A percentile compares a stretch with the other conserved stretches of the same genome.
Conservation (phyloP, 106 monocot species). For the Vanilla planifolia region DNA sequence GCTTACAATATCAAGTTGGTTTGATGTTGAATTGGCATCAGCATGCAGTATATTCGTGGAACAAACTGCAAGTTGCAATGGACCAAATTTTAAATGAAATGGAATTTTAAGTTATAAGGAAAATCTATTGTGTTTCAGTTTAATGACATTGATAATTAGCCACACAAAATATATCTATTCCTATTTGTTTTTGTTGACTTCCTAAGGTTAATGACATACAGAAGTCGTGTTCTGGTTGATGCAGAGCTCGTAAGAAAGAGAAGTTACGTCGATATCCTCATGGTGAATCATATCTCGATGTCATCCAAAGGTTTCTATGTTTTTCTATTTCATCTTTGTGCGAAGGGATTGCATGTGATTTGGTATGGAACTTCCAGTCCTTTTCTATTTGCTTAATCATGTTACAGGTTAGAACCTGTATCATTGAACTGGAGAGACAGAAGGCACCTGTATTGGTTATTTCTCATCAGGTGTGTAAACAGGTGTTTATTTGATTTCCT, state of each 20-base stretch:
- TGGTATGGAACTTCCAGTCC: too few relatives aligned
- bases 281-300: constrained; percentile 97
- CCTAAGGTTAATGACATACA: neutral
- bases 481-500: neutral
- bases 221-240: neutral
- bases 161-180: neutral
- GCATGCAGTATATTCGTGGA: too few relatives aligned
- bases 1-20: too few relatives aligned
- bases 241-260: constrained; percentile 74
- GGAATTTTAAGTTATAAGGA: too few relatives aligned
- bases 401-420: constrained; percentile 81
- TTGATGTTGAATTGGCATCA: too few relatives aligned
- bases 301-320: constrained; percentile 79
- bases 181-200: neutral
- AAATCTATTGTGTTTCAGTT: too few relatives aligned
- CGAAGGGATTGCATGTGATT: neutral
- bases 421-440: constrained; percentile 88
- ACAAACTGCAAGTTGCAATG: too few relatives aligned
- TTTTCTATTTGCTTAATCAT: constrained; percentile 3
- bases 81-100: too few relatives aligned
- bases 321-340: neutral
- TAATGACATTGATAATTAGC: too few relatives aligned
- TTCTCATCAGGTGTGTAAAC: constrained; percentile 61
- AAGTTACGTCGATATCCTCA: constrained; percentile 87
- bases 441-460: constrained; percentile 87